Evolutionary conservation across 2,329 filamentous ascomycete genomes (phyloP).

Genomic region (Lachnellula arida): DNA sequence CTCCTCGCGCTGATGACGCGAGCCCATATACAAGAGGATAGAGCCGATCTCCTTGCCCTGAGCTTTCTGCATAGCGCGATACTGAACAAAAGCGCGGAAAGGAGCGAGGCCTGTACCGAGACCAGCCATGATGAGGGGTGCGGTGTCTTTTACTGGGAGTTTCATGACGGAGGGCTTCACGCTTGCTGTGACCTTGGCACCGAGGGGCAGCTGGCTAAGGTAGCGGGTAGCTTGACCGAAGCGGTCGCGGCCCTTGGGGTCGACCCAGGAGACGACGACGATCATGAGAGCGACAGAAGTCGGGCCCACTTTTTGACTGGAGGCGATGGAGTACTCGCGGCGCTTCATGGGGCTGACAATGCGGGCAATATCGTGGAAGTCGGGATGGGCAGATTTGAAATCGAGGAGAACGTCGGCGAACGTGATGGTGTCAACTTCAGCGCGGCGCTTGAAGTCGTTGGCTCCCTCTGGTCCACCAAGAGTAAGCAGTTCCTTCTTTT

Average conservation of each 20-base stretch:
- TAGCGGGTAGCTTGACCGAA: slow-evolving; percentile 93
- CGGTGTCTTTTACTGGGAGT: slow-evolving; percentile 79
- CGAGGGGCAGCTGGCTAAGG: slow-evolving; percentile 70
- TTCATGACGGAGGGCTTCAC: slow-evolving; percentile 99
- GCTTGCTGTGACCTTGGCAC: slow-evolving; percentile 78
- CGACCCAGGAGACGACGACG: slow-evolving; percentile 94
- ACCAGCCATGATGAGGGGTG: slow-evolving; percentile 97
- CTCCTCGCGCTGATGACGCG: slow-evolving; percentile 94
- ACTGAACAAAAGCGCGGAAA: slow-evolving; percentile 98
- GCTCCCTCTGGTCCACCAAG: slow-evolving; percentile 76
- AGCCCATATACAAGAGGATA: slow-evolving; percentile 93
- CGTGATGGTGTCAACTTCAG: slow-evolving; percentile 86
- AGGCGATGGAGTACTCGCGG: slow-evolving; percentile 98
- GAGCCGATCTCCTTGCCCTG: slow-evolving; percentile 92
- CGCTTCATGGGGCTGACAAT: slow-evolving; percentile 92
- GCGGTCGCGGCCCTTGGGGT: slow-evolving; percentile 79
- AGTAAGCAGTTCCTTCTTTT: slow-evolving; percentile 74
- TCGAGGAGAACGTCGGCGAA: slow-evolving; percentile 88
- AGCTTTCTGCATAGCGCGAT: slow-evolving; percentile 96
- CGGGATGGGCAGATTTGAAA: slow-evolving; percentile 82
- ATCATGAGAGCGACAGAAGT: slow-evolving; percentile 91
- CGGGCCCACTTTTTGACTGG: slow-evolving; percentile 89
- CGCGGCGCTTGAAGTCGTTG: slow-evolving; percentile 85
- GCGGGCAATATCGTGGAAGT: slow-evolving; percentile 81
- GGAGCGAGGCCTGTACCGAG: slow-evolving; percentile 96